phyloP scores from a whole-genome alignment of 768 basidiomycete species.

The Tubosaeta sp. region DNA sequence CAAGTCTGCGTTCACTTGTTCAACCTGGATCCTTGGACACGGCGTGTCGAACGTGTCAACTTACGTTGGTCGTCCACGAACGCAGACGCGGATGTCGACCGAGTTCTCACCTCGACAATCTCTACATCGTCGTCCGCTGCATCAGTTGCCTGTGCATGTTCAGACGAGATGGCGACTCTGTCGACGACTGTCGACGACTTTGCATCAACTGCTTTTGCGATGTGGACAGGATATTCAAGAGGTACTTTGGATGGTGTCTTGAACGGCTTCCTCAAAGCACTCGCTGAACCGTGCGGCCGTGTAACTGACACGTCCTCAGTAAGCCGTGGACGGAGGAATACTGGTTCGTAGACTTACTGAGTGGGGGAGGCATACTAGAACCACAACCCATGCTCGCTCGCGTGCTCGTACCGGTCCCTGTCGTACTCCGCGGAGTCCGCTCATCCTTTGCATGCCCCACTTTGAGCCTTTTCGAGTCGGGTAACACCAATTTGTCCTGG shows the following conservation, averaged over 20 bases:
- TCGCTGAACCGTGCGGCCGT: slow-evolving; percentile 41
- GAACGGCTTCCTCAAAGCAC: slow-evolving; percentile 42
- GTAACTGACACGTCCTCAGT: slow-evolving; percentile 34
- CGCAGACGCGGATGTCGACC: neutral
- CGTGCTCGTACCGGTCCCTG: neutral
- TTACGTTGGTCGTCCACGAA: neutral
- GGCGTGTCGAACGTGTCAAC: neutral
- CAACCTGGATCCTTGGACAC: neutral
- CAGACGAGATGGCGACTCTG: neutral
- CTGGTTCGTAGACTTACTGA: slow-evolving; percentile 14
- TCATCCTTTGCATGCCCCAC: slow-evolving; percentile 3
- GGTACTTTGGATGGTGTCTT: slow-evolving; percentile 42
- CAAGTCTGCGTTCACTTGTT: slow-evolving; percentile 5
- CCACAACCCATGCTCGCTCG: too few species aligned
- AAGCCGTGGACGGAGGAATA: neutral
- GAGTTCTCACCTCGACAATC: slow-evolving; percentile 8
- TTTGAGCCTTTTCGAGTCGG: slow-evolving; percentile 21
- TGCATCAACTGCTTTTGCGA: neutral
- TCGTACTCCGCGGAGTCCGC: neutral
- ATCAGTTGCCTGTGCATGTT: neutral
- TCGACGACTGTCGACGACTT: neutral
- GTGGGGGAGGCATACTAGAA: slow-evolving; percentile 17
- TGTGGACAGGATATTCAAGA: slow-evolving; percentile 33
- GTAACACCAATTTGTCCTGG: slow-evolving; percentile 6
- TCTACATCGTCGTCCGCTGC: slow-evolving; percentile 6